Evolutionary conservation across 306 rosid species (phyloP), one percentile per base, ranked within the genome.

Genomic region (Nissolia schottii): DNA sequence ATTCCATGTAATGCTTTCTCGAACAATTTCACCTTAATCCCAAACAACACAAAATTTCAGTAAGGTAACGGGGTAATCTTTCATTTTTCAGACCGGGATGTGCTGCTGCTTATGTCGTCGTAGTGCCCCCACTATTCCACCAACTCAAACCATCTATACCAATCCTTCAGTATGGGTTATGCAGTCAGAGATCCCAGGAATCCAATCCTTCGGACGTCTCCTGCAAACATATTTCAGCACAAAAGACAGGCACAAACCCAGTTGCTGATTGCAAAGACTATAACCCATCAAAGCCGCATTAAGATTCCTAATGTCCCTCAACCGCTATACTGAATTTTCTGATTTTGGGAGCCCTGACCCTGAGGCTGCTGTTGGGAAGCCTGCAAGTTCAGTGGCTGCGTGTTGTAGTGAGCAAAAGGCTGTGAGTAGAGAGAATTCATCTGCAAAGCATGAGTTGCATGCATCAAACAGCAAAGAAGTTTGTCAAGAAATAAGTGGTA

Each of bases 401-500:
- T 82, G 84, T 88, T 95, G 90, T 95, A 95, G 55, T 95, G 99
- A 31, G 93, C 87, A 79, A 89, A 95, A 50, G 99, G 96, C 84
- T 95, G 99, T 28, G 97, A 95, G 81, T 95, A 95, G 35, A 95
- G 96, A 53, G 99, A 87, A 66, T 77, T 89, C 97, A 95, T 85
- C 99, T 92, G 90, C 76, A 77, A 48, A 75, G 4, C 64, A 35
- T 3, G 23, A 3, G 37, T 28, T 19, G 13, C 64, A 40, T 23
- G 70, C 16, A 11, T 25, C 28, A 80, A 55, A 18, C 48, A 67
- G 7, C 41, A 65, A 73, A 5, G 62, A 32, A 58, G 32, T 57
- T 74, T 35, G 18, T 41, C 35, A 29, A 22, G 7, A 37, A 73
- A 62, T 40, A 25, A 19, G 66, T 0, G 32, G 70, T 8, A 49